phyloP scores from a whole-genome alignment of 2,329 filamentous ascomycete species.

The Xylariaceae sp. region DNA sequence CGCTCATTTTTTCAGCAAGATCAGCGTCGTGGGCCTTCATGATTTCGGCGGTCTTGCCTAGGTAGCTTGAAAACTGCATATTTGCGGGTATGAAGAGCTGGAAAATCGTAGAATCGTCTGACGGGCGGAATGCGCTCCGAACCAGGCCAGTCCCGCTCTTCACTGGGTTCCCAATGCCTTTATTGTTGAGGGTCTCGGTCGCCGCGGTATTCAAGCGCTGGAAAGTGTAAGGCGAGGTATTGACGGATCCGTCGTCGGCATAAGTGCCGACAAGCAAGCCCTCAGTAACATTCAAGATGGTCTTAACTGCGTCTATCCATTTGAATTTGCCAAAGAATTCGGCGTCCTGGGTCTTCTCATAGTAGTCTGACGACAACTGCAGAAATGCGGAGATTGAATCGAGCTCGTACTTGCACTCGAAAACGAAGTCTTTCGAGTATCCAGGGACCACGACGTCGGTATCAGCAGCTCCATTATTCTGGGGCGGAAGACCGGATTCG shows the following conservation, averaged over 20 bases:
- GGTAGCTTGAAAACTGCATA: constrained; percentile 68
- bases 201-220: constrained; percentile 68
- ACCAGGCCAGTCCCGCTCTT: constrained; percentile 73
- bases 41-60: constrained; percentile 51
- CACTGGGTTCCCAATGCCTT: constrained; percentile 74
- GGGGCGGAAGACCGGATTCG: constrained; percentile 70
- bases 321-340: constrained; percentile 71
- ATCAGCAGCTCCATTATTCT: constrained; percentile 62
- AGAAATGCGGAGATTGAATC: constrained; percentile 82
- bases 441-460: constrained; percentile 68
- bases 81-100: constrained; percentile 82
- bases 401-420: constrained; percentile 87
- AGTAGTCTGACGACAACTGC: constrained; percentile 74
- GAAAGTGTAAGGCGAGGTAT: constrained; percentile 70
- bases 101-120: constrained; percentile 78
- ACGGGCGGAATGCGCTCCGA: constrained; percentile 79
- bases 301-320: constrained; percentile 72
- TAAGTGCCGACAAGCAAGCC: constrained; percentile 73
- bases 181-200: constrained; percentile 75
- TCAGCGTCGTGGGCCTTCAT: constrained; percentile 37
- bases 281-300: constrained; percentile 54
- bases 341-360: constrained; percentile 69
- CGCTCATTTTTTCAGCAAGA: constrained; percentile 55
- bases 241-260: constrained; percentile 58
- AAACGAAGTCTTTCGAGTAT: constrained; percentile 71